Conservation (phyloP, 495 filamentous ascomycete species). For the Penicillium maclennaniae region DNA sequence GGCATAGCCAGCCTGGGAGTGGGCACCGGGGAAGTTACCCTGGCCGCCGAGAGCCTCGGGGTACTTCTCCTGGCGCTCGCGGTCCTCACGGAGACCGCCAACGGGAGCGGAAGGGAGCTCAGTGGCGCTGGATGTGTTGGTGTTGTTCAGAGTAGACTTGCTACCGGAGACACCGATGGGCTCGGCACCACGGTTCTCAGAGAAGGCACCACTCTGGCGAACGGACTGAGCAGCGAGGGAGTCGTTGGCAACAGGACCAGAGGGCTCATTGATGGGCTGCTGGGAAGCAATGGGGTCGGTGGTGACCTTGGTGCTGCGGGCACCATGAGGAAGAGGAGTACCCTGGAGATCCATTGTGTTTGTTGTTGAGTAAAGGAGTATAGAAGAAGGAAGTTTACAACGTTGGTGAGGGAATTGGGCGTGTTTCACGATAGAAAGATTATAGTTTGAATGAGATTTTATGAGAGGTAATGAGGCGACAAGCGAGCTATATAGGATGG, state of each 20-base stretch:
- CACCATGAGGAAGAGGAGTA: slow-evolving; percentile 34
- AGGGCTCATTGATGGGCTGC: slow-evolving; percentile 47
- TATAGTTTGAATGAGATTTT: not conserved
- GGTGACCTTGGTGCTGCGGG: slow-evolving; percentile 45
- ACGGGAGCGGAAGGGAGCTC: slow-evolving; percentile 48
- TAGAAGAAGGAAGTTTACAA: not conserved
- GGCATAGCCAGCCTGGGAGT: slow-evolving; percentile 38
- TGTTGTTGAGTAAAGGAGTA: slow-evolving; percentile 1
- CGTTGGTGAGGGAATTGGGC: not conserved
- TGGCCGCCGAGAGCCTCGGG: slow-evolving; percentile 49
- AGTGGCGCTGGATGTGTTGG: slow-evolving; percentile 50
- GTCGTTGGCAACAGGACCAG: slow-evolving; percentile 57
- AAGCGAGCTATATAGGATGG: slow-evolving; percentile 24
- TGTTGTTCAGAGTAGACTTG: slow-evolving; percentile 53
- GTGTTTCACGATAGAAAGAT: slow-evolving; percentile 5
- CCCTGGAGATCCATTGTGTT: slow-evolving; percentile 49
- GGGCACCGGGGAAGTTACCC: slow-evolving; percentile 45
- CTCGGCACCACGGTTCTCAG: slow-evolving; percentile 47
- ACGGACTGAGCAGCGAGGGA: slow-evolving; percentile 64
- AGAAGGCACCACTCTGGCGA: slow-evolving; percentile 48
- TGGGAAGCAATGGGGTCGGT: slow-evolving; percentile 45
- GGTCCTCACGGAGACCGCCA: slow-evolving; percentile 45
- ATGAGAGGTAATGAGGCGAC: not conserved
- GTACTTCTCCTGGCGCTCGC: slow-evolving; percentile 44
- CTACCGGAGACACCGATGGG: slow-evolving; percentile 44